Base-by-base conservation (phyloP, 2,329 filamentous ascomycete genomes). In the Aureobasidium sp. region DNA sequence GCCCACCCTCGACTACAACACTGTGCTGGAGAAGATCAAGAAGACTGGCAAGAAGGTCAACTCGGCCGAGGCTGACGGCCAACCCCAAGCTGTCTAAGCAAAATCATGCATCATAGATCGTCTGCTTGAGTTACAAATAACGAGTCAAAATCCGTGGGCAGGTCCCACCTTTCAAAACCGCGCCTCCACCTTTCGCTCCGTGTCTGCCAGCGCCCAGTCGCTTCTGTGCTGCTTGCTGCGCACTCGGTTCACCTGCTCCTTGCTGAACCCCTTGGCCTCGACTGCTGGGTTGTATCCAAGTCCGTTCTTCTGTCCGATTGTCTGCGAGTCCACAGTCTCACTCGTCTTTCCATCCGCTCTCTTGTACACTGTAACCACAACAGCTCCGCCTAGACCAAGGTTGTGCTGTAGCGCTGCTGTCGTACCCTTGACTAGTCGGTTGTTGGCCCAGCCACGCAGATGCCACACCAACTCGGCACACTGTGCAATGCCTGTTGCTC, bases 381-480 rank as follows among this genome's bases (percentile, higher is more conserved):
- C 91, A 3, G 92, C 93, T 61, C 94, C 94, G 15, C 93, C 93
- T 5, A 97, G 81, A 0, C 93, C 94, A 1, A 97, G 81, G 72
- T 97, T 97, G 73, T 97, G 94, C 79, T 97, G 92, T 66, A 97
- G 79, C 62, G 88, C 89, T 63, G 85, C 85, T 65, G 78, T 84
- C 0, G 91, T 94, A 63, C 82, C 81, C 22, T 84, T 78, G 1
- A 89, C 82, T 17, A 85, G 78, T 44, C 93, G 83, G 79, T 97
- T 97, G 76, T 94, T 96, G 22, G 93, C 93, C 93, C 93, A 97
- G 14, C 93, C 93, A 66, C 93, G 85, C 69, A 97, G 80, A 72
- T 97, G 93, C 93, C 93, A 97, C 31, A 95, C 89, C 14, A 97
- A 80, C 78, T 97, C 93, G 5, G 93, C 90, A 72, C 92, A 97